Percentiles rank a stretch among this genome's conserved stretches.
phyloP scores from a whole-genome alignment of 345 rosid genomes.

The Hibiscus tridactylites region DNA sequence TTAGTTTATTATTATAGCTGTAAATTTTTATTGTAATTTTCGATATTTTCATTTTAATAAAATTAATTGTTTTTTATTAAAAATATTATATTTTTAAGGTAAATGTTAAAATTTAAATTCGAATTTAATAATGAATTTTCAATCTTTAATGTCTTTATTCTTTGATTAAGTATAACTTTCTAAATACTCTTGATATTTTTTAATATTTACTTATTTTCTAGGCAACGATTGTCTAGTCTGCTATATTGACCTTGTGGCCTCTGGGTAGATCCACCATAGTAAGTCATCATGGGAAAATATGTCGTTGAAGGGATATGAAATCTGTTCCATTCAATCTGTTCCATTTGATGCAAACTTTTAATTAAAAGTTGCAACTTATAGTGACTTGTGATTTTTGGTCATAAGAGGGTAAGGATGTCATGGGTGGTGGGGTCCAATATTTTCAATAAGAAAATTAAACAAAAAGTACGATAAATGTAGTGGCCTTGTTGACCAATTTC shows the following conservation, averaged over 20 bases:
- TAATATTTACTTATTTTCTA: too few species aligned
- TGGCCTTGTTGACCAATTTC: slow-evolving; percentile 6
- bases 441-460: background rate
- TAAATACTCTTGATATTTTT: background rate
- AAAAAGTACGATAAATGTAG: background rate
- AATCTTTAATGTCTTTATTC: background rate
- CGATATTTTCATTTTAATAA: too few species aligned
- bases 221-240: background rate
- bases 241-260: background rate
- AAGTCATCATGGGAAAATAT: background rate
- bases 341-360: slow-evolving; percentile 2
- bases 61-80: too few species aligned
- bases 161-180: too few species aligned
- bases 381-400: slow-evolving; percentile 1
- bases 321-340: slow-evolving; percentile 4
- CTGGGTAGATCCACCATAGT: background rate
- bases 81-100: too few species aligned
- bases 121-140: too few species aligned
- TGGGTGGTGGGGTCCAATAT: background rate
- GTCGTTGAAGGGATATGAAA: background rate
- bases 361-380: background rate
- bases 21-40: too few species aligned
- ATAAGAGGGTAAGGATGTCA: background rate
- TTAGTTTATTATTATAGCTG: too few species aligned
- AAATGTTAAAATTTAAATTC: too few species aligned